Conservation (phyloP, 2,329 filamentous ascomycete genomes). For the Cladosporium phlei region DNA sequence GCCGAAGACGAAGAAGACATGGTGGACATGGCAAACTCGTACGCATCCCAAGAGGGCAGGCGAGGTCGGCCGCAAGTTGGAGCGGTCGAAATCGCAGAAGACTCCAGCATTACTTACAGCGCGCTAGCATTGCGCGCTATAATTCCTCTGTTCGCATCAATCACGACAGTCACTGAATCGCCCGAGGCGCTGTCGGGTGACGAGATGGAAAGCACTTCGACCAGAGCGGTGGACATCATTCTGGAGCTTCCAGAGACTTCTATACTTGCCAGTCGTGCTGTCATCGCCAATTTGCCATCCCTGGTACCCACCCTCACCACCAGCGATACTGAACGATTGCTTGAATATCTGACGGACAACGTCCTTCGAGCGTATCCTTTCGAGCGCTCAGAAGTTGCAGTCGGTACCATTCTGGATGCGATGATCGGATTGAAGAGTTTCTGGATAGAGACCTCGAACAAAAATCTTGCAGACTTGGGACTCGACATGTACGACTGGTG, state of each 20-base stretch:
- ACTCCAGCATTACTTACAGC: slow-evolving; percentile 24
- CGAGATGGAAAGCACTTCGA: slow-evolving; percentile 11
- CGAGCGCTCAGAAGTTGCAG: slow-evolving; percentile 68
- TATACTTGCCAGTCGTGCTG: slow-evolving; percentile 23
- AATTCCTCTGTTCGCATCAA: slow-evolving; percentile 22
- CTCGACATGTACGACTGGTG: slow-evolving; percentile 77
- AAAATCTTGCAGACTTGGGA: slow-evolving; percentile 60
- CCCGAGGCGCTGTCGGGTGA: not conserved
- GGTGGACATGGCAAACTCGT: slow-evolving; percentile 65
- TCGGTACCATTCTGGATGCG: slow-evolving; percentile 63
- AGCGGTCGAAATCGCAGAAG: slow-evolving; percentile 44
- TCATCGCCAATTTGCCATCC: slow-evolving; percentile 21
- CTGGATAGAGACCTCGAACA: slow-evolving; percentile 57
- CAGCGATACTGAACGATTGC: slow-evolving; percentile 39
- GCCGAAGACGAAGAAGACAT: slow-evolving; percentile 36
- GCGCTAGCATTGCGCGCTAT: slow-evolving; percentile 19
- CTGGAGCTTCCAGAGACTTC: slow-evolving; percentile 19
- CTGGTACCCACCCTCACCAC: slow-evolving; percentile 24
- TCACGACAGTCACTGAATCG: not conserved
- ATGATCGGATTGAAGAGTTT: slow-evolving; percentile 59
- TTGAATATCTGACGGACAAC: slow-evolving; percentile 45
- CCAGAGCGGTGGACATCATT: slow-evolving; percentile 21
- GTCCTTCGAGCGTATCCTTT: slow-evolving; percentile 55
- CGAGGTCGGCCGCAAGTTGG: slow-evolving; percentile 35
- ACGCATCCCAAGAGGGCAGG: slow-evolving; percentile 56